Base-by-base conservation (phyloP, 2,329 filamentous ascomycete species). In the Bipolaris gigantea region DNA sequence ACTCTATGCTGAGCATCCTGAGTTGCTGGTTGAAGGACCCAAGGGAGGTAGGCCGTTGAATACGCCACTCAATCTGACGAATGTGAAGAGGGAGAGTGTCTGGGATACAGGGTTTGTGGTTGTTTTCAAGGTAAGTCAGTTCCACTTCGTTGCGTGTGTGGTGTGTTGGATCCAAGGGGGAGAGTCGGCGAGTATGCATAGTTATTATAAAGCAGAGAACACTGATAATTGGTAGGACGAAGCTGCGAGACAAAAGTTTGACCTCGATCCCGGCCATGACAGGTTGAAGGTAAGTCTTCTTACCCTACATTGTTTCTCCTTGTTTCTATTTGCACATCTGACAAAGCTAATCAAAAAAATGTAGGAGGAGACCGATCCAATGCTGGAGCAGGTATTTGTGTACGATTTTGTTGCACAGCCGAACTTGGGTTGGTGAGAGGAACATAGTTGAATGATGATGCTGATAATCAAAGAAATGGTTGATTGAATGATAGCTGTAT, bases 41-140 rank as follows among this genome's bases (percentile, higher is more conserved):
- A 59, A 48, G n/a, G 66, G 63, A 5, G 65, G 66, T 0, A 50
- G 52, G 6, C 65, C 64, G 25, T 32, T 68, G 33, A 42, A 64
- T 27, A 67, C 64, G 32, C 59, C 61, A 34, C 43, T 66, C 3
- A 55, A 63, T 2, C 18, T 69, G 48, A 66, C 62, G 13, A 53
- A 60, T 27, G 63, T 69, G 7, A 60, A 64, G 51, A 55, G 64
- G 43, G 65, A 66, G 35, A 53, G 38, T 19, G 57, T 27, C 0
- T 66, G 66, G 66, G 67, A 70, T 57, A 56, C 59, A 23, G 64
- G 67, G 11, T 68, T 70, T 38, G 43, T 67, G 13, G 63, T 65
- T 21, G 53, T 57, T 15, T 70, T 70, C 19, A 70, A 65, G 56
- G 63, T 65, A 51, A 30, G 55, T 57, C 33, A 45, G 15, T 33